Conservation (phyloP, 1,284 basidiomycete genomes). For the Puccinia polysora region DNA sequence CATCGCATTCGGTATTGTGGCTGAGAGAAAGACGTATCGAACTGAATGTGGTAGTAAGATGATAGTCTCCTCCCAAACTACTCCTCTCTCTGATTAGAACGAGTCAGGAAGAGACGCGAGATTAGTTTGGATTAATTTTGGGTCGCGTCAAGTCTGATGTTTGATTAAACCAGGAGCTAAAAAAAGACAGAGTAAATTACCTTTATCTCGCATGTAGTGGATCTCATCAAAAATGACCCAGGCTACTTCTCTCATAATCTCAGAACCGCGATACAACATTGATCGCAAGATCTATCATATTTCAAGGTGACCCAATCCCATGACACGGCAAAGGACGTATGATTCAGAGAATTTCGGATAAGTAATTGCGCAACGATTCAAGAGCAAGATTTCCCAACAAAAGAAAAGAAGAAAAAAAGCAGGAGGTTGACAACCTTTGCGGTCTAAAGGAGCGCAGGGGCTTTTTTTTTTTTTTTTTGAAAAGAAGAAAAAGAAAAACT, state of each 20-base stretch:
- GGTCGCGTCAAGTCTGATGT: neutral
- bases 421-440: too few relatives aligned
- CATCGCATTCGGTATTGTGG: conserved; percentile 99
- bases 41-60: conserved; percentile 93
- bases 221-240: conserved; percentile 99
- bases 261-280: conserved; percentile 97
- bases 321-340: too few relatives aligned
- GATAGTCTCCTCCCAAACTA: conserved; percentile 74
- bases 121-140: neutral
- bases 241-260: conserved; percentile 98
- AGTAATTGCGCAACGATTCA: neutral
- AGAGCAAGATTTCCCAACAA: neutral
- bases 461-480: neutral
- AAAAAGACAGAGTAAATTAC: conserved; percentile 47
- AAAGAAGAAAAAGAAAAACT: conserved; percentile 47
- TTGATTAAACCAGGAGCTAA: conserved; percentile 62
- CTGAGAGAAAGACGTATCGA: conserved; percentile 98
- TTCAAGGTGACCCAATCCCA: neutral
- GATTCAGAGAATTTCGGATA: conserved; percentile 10
- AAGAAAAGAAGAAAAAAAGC: too few relatives aligned
- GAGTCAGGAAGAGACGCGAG: neutral
- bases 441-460: neutral
- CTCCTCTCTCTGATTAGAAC: conserved; percentile 56
- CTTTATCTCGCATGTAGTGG: conserved; percentile 98
- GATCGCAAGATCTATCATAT: conserved; percentile 79